phyloP scores from a whole-genome alignment of 2,329 filamentous ascomycete species.

The Fusarium armeniacum region DNA sequence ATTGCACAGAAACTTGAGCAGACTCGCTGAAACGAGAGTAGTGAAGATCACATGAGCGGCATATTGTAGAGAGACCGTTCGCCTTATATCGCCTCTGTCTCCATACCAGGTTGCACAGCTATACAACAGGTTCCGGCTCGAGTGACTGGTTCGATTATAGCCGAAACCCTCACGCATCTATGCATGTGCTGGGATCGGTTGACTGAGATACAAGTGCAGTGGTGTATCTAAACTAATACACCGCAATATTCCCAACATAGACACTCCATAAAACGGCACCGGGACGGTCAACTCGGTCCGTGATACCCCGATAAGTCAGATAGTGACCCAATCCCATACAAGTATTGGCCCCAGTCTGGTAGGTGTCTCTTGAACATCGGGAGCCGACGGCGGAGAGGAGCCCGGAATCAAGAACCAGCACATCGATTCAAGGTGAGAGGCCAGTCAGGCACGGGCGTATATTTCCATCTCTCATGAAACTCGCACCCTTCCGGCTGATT shows the following conservation, averaged over 20 bases:
- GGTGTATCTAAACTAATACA: constrained; percentile 1
- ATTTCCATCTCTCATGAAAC: neutral
- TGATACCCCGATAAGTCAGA: constrained; percentile 31
- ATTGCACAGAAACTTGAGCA: neutral
- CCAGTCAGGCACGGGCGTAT: neutral
- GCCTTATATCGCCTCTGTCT: neutral
- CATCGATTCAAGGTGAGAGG: neutral
- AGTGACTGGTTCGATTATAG: neutral
- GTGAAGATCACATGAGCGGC: constrained; percentile 25
- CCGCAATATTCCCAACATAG: constrained; percentile 1
- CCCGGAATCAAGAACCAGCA: constrained; percentile 14
- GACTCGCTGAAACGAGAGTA: neutral
- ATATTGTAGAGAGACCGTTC: constrained; percentile 13
- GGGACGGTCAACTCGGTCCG: constrained; percentile 25
- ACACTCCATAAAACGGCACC: neutral
- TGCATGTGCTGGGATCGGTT: neutral
- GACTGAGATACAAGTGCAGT: neutral
- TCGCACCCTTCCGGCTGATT: neutral
- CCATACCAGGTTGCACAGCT: neutral
- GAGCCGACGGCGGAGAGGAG: constrained; percentile 20
- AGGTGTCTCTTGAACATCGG: constrained; percentile 21
- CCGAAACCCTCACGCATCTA: neutral
- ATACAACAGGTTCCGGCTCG: neutral
- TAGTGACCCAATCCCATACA: constrained; percentile 10
- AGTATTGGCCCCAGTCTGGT: constrained; percentile 13